These are phyloP conservation scores for Calonectria henricotiae DNA, from an alignment of 2,329 filamentous ascomycete genomes.

Conservation along the genomic window DNA sequence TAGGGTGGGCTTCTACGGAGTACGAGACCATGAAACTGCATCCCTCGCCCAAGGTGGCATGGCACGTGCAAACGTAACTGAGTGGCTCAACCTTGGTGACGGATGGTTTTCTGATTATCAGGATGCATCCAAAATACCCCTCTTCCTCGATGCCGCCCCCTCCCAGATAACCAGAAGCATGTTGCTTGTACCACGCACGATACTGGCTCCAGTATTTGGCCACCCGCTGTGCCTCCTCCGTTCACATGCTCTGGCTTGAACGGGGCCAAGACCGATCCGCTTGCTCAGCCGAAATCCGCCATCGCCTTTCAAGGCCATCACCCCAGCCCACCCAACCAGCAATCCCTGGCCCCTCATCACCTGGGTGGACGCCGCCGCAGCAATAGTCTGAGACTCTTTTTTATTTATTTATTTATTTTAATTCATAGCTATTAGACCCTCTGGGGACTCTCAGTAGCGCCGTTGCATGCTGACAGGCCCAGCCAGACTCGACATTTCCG, in stretches of 20 bases:
- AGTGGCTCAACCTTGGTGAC: slow-evolving; percentile 20
- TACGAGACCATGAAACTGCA: slow-evolving; percentile 29
- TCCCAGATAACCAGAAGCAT: background rate
- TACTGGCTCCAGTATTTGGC: slow-evolving; percentile 27
- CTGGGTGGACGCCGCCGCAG: slow-evolving; percentile 5
- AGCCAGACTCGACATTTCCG: slow-evolving; percentile 24
- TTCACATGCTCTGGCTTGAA: slow-evolving; percentile 23
- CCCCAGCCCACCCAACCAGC: slow-evolving; percentile 18
- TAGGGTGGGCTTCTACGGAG: slow-evolving; percentile 8
- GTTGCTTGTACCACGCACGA: slow-evolving; percentile 15
- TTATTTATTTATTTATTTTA: background rate
- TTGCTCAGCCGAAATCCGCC: slow-evolving; percentile 17
- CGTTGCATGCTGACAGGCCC: slow-evolving; percentile 26
- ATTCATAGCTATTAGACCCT: slow-evolving; percentile 11
- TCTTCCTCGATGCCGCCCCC: background rate
- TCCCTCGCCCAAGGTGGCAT: background rate
- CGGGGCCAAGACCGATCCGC: slow-evolving; percentile 33
- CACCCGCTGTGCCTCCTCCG: slow-evolving; percentile 30
- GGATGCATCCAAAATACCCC: slow-evolving; percentile 6
- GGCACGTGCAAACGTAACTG: slow-evolving; percentile 29
- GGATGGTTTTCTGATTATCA: slow-evolving; percentile 4
- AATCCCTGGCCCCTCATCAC: slow-evolving; percentile 20
- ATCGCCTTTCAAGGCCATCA: slow-evolving; percentile 22
- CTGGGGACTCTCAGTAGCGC: slow-evolving; percentile 20
- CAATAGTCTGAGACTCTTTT: slow-evolving; percentile 16